A percentile compares a stretch with the other conserved stretches of the same genome.
Evolutionary conservation across 352 stramenopile genomes (phyloP).

Genomic region (Phytophthora agathidicida): DNA sequence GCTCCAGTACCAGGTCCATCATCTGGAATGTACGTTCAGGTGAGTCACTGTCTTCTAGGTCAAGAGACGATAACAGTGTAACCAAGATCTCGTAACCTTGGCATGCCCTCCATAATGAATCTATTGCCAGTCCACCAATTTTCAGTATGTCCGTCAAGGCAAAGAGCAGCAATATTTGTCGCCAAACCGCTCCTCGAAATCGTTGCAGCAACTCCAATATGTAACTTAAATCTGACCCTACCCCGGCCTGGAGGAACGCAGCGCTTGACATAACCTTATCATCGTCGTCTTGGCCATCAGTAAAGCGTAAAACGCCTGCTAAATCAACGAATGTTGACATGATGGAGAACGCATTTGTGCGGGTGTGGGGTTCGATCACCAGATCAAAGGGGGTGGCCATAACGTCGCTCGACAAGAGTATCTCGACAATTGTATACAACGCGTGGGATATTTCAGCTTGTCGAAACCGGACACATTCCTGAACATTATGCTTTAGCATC

Average conservation of each 20-base stretch:
- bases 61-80: conserved; percentile 62
- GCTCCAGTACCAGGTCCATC: conserved; percentile 58
- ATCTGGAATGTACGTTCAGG: conserved; percentile 34
- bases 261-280: conserved; percentile 12
- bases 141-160: conserved; percentile 55
- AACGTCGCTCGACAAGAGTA: conserved; percentile 36
- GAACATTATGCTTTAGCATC: conserved; percentile 60
- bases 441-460: conserved; percentile 59
- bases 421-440: conserved; percentile 61
- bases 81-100: conserved; percentile 70
- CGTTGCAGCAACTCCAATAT: conserved; percentile 61
- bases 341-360: conserved; percentile 28
- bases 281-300: neutral
- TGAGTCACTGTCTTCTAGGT: conserved; percentile 32
- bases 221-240: conserved; percentile 64
- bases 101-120: conserved; percentile 49
- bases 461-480: conserved; percentile 57
- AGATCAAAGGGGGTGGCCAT: conserved; percentile 25
- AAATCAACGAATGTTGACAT: conserved; percentile 54
- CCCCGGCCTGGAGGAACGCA: conserved; percentile 43
- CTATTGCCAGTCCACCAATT: conserved; percentile 40
- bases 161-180: conserved; percentile 48
- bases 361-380: conserved; percentile 10
- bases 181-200: conserved; percentile 33
- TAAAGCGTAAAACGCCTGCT: conserved; percentile 13